Evolutionary conservation across 169 alveolate species (phyloP), one percentile per base, ranked within the genome.

Genomic region (Cryptosporidium canis): DNA sequence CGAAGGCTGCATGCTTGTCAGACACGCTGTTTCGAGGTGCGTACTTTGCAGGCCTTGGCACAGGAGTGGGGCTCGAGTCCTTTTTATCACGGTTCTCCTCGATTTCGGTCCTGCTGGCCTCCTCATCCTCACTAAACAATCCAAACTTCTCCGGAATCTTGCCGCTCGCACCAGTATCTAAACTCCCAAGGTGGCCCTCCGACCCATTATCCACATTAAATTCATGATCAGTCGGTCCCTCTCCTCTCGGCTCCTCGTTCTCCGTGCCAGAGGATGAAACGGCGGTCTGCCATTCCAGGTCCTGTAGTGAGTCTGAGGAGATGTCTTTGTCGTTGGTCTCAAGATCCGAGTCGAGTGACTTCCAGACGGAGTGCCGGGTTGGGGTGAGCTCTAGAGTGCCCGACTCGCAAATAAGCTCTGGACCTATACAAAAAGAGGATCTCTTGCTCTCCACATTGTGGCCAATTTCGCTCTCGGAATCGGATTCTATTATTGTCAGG

Each of bases 381-480:
- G 64, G 31, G 14, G 55, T 51, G 27, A 27, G n/a, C 11, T 31
- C 18, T 11, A 18, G 41, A 16, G 18, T 29, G 29, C 21, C 61
- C 21, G 16, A n/a, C 27, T 37, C 72, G 41, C 21, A 16, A 58
- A 77, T 77, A 35, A 77, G 72, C 61, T 77, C 87, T 16, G 87
- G 87, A 3, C 87, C 87, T 11, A 77, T n/a, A 58, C 87, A 77
- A 58, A 77, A 61, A 29, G 87, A 77, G 11, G 87, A 77, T 24
- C 87, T 77, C 61, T 33, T 41, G 16, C 55, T 77, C 41, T 18
- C 16, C 8, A 41, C 16, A 24, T 41, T 29, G 11, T 12, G 35
- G 14, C 41, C 41, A 0, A 61, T 24, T 0, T 77, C 65, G 8
- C 61, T 65, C 5, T 61, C 72, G 16, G 77, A 44, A n/a, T 77